Conservation (phyloP, 2,329 filamentous ascomycete genomes). For the Microdochium paspali region DNA sequence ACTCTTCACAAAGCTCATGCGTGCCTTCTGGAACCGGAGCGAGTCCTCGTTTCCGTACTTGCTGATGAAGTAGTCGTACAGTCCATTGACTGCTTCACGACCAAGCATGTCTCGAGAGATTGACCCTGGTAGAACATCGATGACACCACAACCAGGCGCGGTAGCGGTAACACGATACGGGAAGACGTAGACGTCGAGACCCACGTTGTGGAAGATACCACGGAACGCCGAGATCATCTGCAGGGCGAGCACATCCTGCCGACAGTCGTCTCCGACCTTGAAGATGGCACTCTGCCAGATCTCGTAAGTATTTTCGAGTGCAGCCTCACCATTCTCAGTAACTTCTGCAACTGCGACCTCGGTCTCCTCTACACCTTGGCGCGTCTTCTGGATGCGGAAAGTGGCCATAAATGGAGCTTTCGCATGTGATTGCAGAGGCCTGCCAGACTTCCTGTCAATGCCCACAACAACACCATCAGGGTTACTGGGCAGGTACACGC, state of each 20-base stretch:
- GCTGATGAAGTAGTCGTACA: conserved; percentile 96
- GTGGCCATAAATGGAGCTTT: conserved; percentile 99
- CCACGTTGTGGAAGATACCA: conserved; percentile 91
- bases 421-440: conserved; percentile 93
- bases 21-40: conserved; percentile 86
- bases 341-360: conserved; percentile 42
- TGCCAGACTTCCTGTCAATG: conserved; percentile 95
- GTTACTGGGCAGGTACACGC: conserved; percentile 94
- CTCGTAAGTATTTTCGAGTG: conserved; percentile 58
- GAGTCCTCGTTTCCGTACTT: conserved; percentile 97
- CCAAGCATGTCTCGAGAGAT: conserved; percentile 98
- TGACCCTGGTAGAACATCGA: conserved; percentile 94
- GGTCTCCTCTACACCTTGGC: conserved; percentile 37
- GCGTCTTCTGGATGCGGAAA: conserved; percentile 86
- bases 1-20: conserved; percentile 96
- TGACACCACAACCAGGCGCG: conserved; percentile 93
- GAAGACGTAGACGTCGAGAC: conserved; percentile 93
- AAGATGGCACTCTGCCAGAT: conserved; percentile 99
- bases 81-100: conserved; percentile 91
- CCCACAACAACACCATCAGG: conserved; percentile 95
- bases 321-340: conserved; percentile 23
- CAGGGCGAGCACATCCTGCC: conserved; percentile 90
- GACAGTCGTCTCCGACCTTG: conserved; percentile 98
- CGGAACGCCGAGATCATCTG: conserved; percentile 98
- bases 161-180: conserved; percentile 97